A percentile compares a stretch with the other conserved stretches of the same genome.
Conservation (phyloP, 2,329 filamentous ascomycete genomes). For the Colletotrichum salicis region DNA sequence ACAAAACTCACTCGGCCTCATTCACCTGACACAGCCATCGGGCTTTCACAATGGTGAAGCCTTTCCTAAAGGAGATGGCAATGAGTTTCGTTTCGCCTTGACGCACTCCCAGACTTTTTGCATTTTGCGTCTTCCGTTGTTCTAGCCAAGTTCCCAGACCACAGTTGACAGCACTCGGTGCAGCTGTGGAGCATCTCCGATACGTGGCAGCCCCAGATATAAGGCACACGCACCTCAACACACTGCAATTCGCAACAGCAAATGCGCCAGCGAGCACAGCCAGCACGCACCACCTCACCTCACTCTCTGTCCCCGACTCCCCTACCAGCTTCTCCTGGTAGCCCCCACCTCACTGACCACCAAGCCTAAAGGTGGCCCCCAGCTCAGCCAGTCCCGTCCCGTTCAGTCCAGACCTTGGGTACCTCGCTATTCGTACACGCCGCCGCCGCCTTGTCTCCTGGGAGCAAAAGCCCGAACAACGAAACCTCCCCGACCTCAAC, state of each 20-base stretch:
- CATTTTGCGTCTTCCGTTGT: neutral
- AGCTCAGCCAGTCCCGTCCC: conserved; percentile 10
- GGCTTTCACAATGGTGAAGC: neutral
- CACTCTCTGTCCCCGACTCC: too few relatives aligned
- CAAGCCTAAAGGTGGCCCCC: neutral
- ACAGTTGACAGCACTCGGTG: neutral
- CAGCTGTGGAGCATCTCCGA: conserved; percentile 19
- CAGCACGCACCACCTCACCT: conserved; percentile 10
- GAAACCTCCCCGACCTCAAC: conserved; percentile 25
- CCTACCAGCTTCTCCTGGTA: too few relatives aligned
- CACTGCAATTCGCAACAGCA: conserved; percentile 4
- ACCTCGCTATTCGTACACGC: neutral
- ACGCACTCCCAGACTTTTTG: conserved; percentile 6
- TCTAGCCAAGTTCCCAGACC: neutral
- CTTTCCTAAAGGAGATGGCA: neutral
- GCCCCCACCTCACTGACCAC: too few relatives aligned
- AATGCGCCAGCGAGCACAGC: conserved; percentile 6
- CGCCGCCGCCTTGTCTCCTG: conserved; percentile 19
- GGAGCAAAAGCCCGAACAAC: conserved; percentile 30
- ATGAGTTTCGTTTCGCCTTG: conserved; percentile 11
- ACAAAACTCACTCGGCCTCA: neutral
- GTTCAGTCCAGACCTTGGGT: conserved; percentile 3
- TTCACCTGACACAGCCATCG: neutral
- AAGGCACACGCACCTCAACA: conserved; percentile 14
- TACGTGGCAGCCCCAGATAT: conserved; percentile 6